These are phyloP conservation scores for Penicillium antarcticum DNA, from an alignment of 495 filamentous ascomycete species.

Conservation along the genomic window DNA sequence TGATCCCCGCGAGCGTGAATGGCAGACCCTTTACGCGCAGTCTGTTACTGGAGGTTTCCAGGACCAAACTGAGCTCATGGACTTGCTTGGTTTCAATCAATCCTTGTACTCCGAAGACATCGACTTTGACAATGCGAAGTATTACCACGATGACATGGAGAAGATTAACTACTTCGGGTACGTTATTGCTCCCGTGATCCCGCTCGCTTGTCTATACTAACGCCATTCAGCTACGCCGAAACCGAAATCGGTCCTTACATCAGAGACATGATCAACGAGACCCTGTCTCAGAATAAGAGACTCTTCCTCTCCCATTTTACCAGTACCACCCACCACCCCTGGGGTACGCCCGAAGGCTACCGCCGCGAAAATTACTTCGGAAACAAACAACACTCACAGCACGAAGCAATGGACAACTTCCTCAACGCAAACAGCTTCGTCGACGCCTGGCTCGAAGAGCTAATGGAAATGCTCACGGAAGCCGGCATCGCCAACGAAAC, in stretches of 20 bases:
- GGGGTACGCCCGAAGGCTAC: slow-evolving; percentile 33
- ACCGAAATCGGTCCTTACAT: slow-evolving; percentile 40
- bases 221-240: slow-evolving; percentile 29
- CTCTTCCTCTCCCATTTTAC: slow-evolving; percentile 47
- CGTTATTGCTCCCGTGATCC: slow-evolving; percentile 28
- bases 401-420: slow-evolving; percentile 35
- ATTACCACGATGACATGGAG: slow-evolving; percentile 26
- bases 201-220: slow-evolving; percentile 25
- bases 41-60: slow-evolving; percentile 45
- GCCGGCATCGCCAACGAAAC: slow-evolving; percentile 46
- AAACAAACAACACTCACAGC: slow-evolving; percentile 19
- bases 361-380: slow-evolving; percentile 33
- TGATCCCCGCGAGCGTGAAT: slow-evolving; percentile 19
- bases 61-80: slow-evolving; percentile 32
- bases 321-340: slow-evolving; percentile 46
- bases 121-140: slow-evolving; percentile 22
- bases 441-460: slow-evolving; percentile 45
- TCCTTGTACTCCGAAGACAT: slow-evolving; percentile 32
- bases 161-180: slow-evolving; percentile 47
- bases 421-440: slow-evolving; percentile 41
- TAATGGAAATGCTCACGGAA: slow-evolving; percentile 43
- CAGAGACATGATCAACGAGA: slow-evolving; percentile 38
- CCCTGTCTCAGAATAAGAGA: slow-evolving; percentile 36
- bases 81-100: slow-evolving; percentile 38
- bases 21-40: slow-evolving; percentile 45